Evolutionary conservation across 2,329 filamentous ascomycete genomes (phyloP).

Genomic region (Zalaria sp.): DNA sequence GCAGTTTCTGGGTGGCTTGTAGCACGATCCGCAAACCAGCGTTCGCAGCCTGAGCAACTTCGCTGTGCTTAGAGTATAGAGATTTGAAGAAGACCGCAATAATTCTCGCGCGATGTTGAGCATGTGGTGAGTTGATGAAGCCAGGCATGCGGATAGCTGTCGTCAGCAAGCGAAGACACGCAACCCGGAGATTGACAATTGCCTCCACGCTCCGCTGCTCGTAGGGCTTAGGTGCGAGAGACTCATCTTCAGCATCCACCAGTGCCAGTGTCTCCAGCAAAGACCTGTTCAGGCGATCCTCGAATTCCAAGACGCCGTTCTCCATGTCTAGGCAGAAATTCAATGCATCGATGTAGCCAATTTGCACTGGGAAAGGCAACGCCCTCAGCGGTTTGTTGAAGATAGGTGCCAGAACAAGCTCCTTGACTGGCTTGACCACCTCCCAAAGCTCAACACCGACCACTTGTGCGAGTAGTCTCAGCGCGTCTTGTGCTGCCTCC

Average conservation of each 20-base stretch:
- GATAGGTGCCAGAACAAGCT: constrained; percentile 77
- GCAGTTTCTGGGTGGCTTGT: constrained; percentile 76
- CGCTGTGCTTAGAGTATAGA: constrained; percentile 80
- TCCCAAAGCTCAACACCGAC: constrained; percentile 72
- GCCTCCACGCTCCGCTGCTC: constrained; percentile 93
- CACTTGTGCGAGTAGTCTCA: constrained; percentile 68
- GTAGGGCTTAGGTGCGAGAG: constrained; percentile 76
- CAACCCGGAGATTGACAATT: constrained; percentile 81
- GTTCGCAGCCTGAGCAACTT: constrained; percentile 88
- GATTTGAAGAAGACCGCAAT: constrained; percentile 97
- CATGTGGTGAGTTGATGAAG: constrained; percentile 61
- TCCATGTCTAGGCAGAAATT: constrained; percentile 88
- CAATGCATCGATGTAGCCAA: constrained; percentile 95
- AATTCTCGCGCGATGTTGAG: constrained; percentile 45
- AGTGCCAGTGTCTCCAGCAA: constrained; percentile 88
- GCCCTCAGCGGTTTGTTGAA: constrained; percentile 91
- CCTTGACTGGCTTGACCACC: constrained; percentile 77
- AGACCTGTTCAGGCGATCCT: constrained; percentile 78
- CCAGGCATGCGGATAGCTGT: constrained; percentile 90
- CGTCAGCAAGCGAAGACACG: constrained; percentile 83
- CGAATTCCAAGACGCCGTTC: constrained; percentile 78
- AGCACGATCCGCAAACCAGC: constrained; percentile 79
- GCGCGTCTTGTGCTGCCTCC: constrained; percentile 66
- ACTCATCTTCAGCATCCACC: constrained; percentile 89
- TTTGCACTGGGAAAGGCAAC: constrained; percentile 86